Base-by-base conservation (phyloP, 1,139 yeast species). In the Zygoascus meyerae region DNA sequence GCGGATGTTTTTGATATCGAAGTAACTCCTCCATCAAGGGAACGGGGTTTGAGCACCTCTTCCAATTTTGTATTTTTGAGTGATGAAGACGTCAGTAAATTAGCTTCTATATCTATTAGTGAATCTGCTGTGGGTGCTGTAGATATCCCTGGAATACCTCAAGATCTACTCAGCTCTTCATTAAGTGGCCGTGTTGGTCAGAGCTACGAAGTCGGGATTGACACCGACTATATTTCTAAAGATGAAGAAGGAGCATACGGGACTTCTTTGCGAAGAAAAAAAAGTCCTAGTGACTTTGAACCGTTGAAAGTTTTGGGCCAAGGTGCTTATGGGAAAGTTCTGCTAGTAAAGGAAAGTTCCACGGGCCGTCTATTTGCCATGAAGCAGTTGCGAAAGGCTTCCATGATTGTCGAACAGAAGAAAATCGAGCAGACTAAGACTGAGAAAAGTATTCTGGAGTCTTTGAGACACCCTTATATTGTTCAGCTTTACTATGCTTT, bases 281-380 rank as follows among this genome's bases (percentile, higher is more conserved):
- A 64, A 53, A 53, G 49, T 6, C 71, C 78, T 1, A 57, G 71
- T 1, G 95, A 89, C 62, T 89, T 89, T 58, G 81, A 77, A 53
- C 85, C 86, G 1, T 67, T 89, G 9, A 83, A 81, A 63, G 94
- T 87, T 0, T 70, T 89, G n/a, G 97, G 97, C 0, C 79, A 81
- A 53, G 97, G 97, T 2, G 89, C 95, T 11, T 89, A 86, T 58
- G 97, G 97, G 5, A 87, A 86, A 62, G 97, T 89, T 2, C 62
- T 86, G 16, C 67, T 89, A 9, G 97, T 89, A 0, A 75, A 81
- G 47, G 90, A 86, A 59, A 66, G 64, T 45, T 58, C 75, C 7
- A 79, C 87, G 0, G 86, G 86, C 0, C 74, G 77, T 52, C 67
- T 89, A 10, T 90, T 80, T 70, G 97, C 97, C 0, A 95, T 86